phyloP scores from a whole-genome alignment of 139 green algal species.

The Coelastrella sp. region DNA sequence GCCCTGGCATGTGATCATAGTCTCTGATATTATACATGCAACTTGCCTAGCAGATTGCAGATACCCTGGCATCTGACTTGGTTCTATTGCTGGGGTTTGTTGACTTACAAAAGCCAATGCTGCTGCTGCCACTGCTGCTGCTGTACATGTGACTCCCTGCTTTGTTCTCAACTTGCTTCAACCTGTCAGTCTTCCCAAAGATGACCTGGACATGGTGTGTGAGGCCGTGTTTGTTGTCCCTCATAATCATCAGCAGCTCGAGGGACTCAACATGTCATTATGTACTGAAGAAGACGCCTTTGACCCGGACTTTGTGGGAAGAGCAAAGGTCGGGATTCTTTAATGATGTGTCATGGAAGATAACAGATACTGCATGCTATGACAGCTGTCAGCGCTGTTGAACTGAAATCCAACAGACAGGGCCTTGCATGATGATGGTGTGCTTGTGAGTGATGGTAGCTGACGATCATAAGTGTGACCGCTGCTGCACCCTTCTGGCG shows the following conservation, averaged over 20 bases:
- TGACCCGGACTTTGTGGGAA: background rate
- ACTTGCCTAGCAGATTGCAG: too few relatives aligned
- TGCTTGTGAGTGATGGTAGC: too few relatives aligned
- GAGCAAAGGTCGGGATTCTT: background rate
- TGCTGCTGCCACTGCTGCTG: too few relatives aligned
- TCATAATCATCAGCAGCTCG: background rate
- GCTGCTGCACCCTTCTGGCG: too few relatives aligned
- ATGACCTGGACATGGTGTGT: background rate
- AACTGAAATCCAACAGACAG: too few relatives aligned
- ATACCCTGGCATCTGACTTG: background rate
- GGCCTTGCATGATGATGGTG: too few relatives aligned
- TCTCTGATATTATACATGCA: too few relatives aligned
- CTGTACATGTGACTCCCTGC: background rate
- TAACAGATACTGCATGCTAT: background rate
- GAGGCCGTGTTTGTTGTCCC: slow-evolving; percentile 3
- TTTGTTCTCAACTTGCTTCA: too few relatives aligned
- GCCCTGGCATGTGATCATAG: too few relatives aligned
- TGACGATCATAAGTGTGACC: too few relatives aligned
- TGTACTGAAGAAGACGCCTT: background rate
- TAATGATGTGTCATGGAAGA: background rate
- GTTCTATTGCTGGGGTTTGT: background rate
- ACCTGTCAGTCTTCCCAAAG: background rate
- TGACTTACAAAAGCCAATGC: background rate
- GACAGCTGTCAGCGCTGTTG: background rate
- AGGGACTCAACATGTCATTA: background rate